phyloP scores from a whole-genome alignment of 2,329 filamentous ascomycete genomes.

The Aureobasidium zeae region DNA sequence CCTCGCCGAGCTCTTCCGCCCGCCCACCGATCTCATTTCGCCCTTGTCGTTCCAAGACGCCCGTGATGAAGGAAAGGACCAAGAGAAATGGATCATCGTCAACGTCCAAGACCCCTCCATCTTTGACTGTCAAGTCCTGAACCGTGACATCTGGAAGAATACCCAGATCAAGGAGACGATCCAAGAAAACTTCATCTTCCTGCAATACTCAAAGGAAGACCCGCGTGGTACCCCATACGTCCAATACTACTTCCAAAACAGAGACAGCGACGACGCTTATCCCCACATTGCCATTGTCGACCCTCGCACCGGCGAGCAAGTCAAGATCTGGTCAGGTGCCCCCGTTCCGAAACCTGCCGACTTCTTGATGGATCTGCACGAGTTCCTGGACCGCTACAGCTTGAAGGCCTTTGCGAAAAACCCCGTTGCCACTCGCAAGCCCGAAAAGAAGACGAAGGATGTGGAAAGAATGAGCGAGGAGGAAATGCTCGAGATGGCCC shows the following conservation, averaged over 20 bases:
- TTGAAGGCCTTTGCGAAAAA: conserved; percentile 83
- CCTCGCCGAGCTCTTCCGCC: conserved; percentile 84
- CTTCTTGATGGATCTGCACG: conserved; percentile 83
- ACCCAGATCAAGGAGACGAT: conserved; percentile 67
- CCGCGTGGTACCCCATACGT: conserved; percentile 69
- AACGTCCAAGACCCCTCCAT: conserved; percentile 90
- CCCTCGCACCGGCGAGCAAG: conserved; percentile 88
- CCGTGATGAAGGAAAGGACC: conserved; percentile 73
- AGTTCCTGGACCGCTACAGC: conserved; percentile 96
- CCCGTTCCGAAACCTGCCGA: conserved; percentile 68
- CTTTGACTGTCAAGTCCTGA: conserved; percentile 89
- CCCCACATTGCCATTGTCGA: conserved; percentile 95
- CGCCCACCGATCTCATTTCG: conserved; percentile 83
- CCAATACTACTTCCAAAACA: conserved; percentile 74
- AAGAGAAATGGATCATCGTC: conserved; percentile 88
- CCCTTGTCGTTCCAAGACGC: conserved; percentile 74
- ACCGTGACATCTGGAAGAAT: conserved; percentile 95
- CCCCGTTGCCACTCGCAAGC: conserved; percentile 71
- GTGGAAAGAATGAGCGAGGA: conserved; percentile 90
- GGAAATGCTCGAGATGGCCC: conserved; percentile 89
- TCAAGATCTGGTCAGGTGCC: conserved; percentile 87
- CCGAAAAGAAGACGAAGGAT: conserved; percentile 56
- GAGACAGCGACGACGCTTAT: conserved; percentile 80
- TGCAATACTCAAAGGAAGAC: conserved; percentile 88
- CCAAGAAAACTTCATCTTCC: conserved; percentile 85